Evolutionary conservation across 148 eudicot species (phyloP).

Genomic region (Rhododendron molle): DNA sequence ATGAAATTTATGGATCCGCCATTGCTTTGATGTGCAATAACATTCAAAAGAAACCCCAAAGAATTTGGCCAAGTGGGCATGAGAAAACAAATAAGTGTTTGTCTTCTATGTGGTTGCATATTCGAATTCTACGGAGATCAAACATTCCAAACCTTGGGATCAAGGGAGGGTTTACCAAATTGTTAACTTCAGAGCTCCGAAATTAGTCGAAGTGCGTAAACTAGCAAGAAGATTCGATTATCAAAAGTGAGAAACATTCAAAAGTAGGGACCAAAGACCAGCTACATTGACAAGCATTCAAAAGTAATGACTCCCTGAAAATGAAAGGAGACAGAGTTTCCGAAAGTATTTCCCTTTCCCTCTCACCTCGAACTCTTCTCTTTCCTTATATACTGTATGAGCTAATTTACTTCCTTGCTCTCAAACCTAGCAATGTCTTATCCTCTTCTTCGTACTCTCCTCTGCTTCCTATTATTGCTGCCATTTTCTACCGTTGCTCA

Average conservation of each 20-base stretch:
- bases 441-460: slow-evolving; percentile 2
- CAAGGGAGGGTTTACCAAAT: fast-evolving
- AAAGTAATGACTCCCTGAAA: neutral
- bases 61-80: too few species aligned
- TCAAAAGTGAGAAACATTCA: neutral
- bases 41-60: too few species aligned
- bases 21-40: too few species aligned
- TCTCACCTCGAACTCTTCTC: neutral
- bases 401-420: neutral
- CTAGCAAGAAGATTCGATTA: too few species aligned
- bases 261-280: neutral
- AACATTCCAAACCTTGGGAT: too few species aligned
- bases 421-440: neutral
- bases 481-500: slow-evolving; percentile 23
- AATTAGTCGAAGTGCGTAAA: too few species aligned
- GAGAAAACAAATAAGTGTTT: too few species aligned
- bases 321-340: neutral
- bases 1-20: too few species aligned
- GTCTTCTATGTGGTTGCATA: neutral
- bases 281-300: neutral
- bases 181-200: too few species aligned
- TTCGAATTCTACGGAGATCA: too few species aligned
- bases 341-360: neutral
- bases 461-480: slow-evolving; percentile 7
- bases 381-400: neutral